A percentile compares a stretch with the other conserved stretches of the same genome.
Conservation (phyloP, 2,329 filamentous ascomycete species). For the Fusarium beomiforme region DNA sequence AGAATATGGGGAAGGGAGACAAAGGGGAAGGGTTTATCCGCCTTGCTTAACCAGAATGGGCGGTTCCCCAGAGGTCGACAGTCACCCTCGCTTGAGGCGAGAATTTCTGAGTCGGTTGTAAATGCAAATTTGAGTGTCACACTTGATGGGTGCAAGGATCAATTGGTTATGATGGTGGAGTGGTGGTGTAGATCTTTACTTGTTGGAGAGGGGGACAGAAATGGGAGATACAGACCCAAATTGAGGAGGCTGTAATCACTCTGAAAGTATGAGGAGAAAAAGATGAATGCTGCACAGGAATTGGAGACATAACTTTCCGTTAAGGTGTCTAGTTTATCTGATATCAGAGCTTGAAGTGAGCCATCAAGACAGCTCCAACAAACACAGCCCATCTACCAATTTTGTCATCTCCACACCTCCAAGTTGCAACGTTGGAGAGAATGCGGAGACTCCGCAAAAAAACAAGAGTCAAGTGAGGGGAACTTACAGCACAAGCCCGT, state of each 20-base stretch:
- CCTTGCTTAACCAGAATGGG: not conserved
- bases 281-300: too few species aligned
- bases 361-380: not conserved
- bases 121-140: slow-evolving; percentile 29
- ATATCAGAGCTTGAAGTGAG: too few species aligned
- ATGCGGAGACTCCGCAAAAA: slow-evolving; percentile 37
- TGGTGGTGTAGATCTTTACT: slow-evolving; percentile 16
- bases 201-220: not conserved
- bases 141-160: not conserved
- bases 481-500: not conserved
- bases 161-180: not conserved
- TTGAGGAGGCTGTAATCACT: not conserved
- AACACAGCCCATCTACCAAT: not conserved
- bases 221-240: not conserved
- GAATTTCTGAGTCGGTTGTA: not conserved
- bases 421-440: slow-evolving; percentile 23
- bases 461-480: not conserved
- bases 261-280: not conserved
- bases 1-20: slow-evolving; percentile 25
- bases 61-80: slow-evolving; percentile 4
- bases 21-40: slow-evolving; percentile 2
- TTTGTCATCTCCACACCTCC: not conserved
- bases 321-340: too few species aligned
- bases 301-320: too few species aligned
- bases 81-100: slow-evolving; percentile 17